Conservation (phyloP, 768 basidiomycete genomes). For the Lactarius evosmus region DNA sequence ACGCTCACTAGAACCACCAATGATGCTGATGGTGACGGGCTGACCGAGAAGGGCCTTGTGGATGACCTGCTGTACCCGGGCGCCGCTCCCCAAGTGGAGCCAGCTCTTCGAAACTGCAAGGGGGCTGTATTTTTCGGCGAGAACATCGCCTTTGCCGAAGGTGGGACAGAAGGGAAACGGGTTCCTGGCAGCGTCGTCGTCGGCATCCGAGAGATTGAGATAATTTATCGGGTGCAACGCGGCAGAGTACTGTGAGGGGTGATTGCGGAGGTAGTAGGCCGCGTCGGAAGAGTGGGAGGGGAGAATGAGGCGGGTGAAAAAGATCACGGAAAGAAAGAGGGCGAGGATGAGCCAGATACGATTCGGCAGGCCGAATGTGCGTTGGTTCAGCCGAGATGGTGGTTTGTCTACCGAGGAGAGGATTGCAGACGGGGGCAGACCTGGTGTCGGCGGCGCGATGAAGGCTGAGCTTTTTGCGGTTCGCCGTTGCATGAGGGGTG, state of each 20-base stretch:
- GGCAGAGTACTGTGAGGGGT: conserved; percentile 32
- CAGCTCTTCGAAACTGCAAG: conserved; percentile 69
- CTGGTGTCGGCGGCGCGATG: conserved; percentile 48
- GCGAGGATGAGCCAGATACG: conserved; percentile 63
- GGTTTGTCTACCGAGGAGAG: conserved; percentile 45
- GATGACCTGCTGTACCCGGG: conserved; percentile 76
- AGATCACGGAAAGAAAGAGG: conserved; percentile 52
- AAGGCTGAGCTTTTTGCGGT: conserved; percentile 51
- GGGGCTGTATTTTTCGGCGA: conserved; percentile 77
- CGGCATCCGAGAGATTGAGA: conserved; percentile 52
- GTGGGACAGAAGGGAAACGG: conserved; percentile 93
- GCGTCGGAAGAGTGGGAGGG: conserved; percentile 35
- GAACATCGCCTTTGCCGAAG: conserved; percentile 76
- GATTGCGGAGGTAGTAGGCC: conserved; percentile 31
- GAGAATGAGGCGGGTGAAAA: conserved; percentile 55
- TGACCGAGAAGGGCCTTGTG: conserved; percentile 80
- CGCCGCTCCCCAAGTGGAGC: conserved; percentile 75
- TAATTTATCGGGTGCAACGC: conserved; percentile 76
- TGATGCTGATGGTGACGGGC: conserved; percentile 84
- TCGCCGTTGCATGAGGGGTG: conserved; percentile 56
- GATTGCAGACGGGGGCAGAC: conserved; percentile 40
- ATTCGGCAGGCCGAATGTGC: conserved; percentile 60
- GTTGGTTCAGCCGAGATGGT: conserved; percentile 50
- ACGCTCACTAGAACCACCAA: conserved; percentile 81
- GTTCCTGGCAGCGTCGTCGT: conserved; percentile 46